Evolutionary conservation across 306 rosid species (phyloP).

Genomic region (Vigna mungo): DNA sequence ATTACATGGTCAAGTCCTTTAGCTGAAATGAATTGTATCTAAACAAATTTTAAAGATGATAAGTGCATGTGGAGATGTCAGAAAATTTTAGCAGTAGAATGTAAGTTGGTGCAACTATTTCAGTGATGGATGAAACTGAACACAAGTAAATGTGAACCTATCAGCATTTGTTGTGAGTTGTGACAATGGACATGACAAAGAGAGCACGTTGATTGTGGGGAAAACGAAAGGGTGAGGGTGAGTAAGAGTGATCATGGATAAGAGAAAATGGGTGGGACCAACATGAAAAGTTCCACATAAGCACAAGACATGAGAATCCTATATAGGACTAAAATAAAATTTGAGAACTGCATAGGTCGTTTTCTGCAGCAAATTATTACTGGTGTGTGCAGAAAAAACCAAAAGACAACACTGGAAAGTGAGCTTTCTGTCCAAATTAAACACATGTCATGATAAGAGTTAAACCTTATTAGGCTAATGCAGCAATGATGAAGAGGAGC

Average conservation of each 20-base stretch:
- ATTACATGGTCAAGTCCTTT: no score
- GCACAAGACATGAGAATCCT: conserved; percentile 25
- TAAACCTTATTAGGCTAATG: conserved; percentile 9
- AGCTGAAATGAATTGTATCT: background rate
- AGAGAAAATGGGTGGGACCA: conserved; percentile 32
- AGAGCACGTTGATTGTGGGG: background rate
- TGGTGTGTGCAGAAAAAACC: conserved; percentile 23
- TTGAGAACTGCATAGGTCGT: conserved; percentile 34
- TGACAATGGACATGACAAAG: conserved; percentile 17
- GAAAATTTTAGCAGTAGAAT: background rate
- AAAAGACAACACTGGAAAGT: conserved; percentile 22
- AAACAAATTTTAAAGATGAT: background rate
- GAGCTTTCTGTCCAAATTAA: conserved; percentile 12
- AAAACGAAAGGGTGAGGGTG: background rate
- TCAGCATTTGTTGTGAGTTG: conserved; percentile 6
- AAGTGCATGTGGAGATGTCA: conserved; percentile 8
- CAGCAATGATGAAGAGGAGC: background rate
- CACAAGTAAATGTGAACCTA: conserved; percentile 3
- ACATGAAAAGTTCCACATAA: conserved; percentile 14
- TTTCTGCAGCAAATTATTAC: conserved; percentile 36
- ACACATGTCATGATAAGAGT: conserved; percentile 23
- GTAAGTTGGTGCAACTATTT: conserved; percentile 9
- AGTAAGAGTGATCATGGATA: conserved; percentile 27
- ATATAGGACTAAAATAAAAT: background rate
- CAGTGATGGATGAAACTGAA: conserved; percentile 23